Conservation (phyloP, 768 basidiomycete species). For the Lyophyllum semitale region DNA sequence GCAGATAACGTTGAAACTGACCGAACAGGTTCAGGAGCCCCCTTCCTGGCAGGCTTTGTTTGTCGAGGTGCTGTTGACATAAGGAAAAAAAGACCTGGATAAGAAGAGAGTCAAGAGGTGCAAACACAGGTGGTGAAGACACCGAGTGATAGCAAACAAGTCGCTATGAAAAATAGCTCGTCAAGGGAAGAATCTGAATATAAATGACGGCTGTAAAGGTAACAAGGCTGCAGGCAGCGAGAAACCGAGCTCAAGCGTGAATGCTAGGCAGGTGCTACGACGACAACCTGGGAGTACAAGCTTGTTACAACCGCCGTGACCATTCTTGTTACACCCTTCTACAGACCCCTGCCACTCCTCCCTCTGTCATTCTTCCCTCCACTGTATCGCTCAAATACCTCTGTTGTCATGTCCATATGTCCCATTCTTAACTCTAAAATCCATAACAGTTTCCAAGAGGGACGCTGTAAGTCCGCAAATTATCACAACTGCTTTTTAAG, state of each 20-base stretch:
- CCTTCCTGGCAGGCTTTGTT: conserved; percentile 65
- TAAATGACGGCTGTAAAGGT: not conserved
- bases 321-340: conserved; percentile 5
- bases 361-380: not conserved
- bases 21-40: conserved; percentile 60
- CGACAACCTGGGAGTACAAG: conserved; percentile 6
- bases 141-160: conserved; percentile 34
- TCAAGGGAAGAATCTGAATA: conserved; percentile 5
- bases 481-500: not conserved
- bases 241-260: conserved; percentile 3
- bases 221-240: conserved; percentile 10
- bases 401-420: not conserved
- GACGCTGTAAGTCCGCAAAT: not conserved
- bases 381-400: not conserved
- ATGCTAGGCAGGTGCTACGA: conserved; percentile 3
- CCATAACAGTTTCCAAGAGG: not conserved
- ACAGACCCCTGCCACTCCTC: conserved; percentile 6
- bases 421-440: not conserved
- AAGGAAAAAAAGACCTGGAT: conserved; percentile 25
- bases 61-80: conserved; percentile 72
- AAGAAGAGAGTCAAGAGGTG: conserved; percentile 33
- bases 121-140: conserved; percentile 38
- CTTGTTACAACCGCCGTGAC: conserved; percentile 9
- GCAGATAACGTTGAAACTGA: conserved; percentile 23
- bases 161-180: conserved; percentile 25